Evolutionary conservation across 805 yeast species (phyloP).

Genomic region (Yamadazyma ubonensis): DNA sequence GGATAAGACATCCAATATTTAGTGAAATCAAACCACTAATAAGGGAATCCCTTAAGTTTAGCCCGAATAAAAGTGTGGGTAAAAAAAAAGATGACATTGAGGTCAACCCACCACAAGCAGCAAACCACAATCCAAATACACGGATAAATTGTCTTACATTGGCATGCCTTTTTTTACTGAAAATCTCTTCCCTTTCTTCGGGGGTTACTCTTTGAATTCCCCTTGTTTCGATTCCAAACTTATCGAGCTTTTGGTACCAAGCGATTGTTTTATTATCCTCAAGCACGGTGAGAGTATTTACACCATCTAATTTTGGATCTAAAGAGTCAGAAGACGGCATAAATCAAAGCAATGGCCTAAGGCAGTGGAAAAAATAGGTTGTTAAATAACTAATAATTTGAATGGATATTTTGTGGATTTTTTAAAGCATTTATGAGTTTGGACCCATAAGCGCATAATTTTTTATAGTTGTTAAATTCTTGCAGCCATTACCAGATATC

Average conservation of each 20-base stretch:
- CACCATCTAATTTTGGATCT: not conserved
- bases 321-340: not conserved
- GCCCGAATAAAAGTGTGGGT: slow-evolving; percentile 29
- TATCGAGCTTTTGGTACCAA: slow-evolving; percentile 25
- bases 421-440: not conserved
- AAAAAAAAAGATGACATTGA: slow-evolving; percentile 38
- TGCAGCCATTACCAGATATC: no score
- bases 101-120: slow-evolving; percentile 40
- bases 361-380: not conserved
- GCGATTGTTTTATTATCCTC: not conserved
- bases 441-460: slow-evolving; percentile 8
- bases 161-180: slow-evolving; percentile 7
- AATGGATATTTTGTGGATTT: not conserved
- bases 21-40: slow-evolving; percentile 30
- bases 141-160: slow-evolving; percentile 23
- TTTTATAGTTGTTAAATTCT: no score
- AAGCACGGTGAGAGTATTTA: not conserved
- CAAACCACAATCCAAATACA: slow-evolving; percentile 37
- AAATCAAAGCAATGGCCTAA: no score
- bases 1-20: slow-evolving; percentile 34
- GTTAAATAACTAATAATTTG: not conserved
- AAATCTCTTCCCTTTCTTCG: slow-evolving; percentile 21
- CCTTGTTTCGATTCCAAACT: slow-evolving; percentile 31
- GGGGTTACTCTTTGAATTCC: slow-evolving; percentile 36
- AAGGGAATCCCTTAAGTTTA: slow-evolving; percentile 26